Evolutionary conservation across 164 flowering plant species (phyloP), one percentile per base, ranked within the genome.

Genomic region (Dillenia turbinata): DNA sequence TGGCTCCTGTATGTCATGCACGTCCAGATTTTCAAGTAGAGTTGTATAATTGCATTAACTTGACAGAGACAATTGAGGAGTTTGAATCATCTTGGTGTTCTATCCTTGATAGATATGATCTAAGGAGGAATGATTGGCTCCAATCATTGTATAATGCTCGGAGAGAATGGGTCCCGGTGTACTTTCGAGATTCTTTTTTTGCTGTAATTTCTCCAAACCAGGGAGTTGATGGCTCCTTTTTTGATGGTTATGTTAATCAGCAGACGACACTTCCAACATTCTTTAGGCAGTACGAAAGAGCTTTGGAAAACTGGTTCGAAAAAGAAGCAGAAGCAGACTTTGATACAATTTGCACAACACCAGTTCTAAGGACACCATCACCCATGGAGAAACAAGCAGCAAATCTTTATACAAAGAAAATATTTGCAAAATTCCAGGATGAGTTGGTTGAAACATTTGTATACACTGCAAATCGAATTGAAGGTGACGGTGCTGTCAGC

Each of bases 341-440:
- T 71, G 90, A 88, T 65, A 85, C 96, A 60, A 75, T 81, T 44
- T 77, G 79, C 78, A 79, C 84, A 45, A 76, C 76, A 12, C 97
- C 96, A 33, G 75, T 78, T 15, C 61, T 86, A 67, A 83, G 75
- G 78, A 92, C 97, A 12, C 87, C 90, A 49, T 87, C 91, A 9
- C 97, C 97, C 9, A 87, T 89, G 90, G 97, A 92, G 68, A 87
- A 84, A 65, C 97, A 92, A 71, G 96, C 89, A 43, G 93, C 96
- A 59, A 71, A 66, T 65, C 70, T 81, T 40, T 89, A 81, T 54
- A 89, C 97, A 1, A 79, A 78, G 66, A 87, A 68, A 75, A 73
- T 89, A 43, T 92, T 89, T 64, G 59, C 75, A n/a, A 82, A 82
- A 59, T 89, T 92, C 74, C 96, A 92, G 66, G 96, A 85, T 53